Evolutionary conservation across 805 yeast species (phyloP), one percentile per base, ranked within the genome.

Genomic region (Nakazawaea anatomiae): DNA sequence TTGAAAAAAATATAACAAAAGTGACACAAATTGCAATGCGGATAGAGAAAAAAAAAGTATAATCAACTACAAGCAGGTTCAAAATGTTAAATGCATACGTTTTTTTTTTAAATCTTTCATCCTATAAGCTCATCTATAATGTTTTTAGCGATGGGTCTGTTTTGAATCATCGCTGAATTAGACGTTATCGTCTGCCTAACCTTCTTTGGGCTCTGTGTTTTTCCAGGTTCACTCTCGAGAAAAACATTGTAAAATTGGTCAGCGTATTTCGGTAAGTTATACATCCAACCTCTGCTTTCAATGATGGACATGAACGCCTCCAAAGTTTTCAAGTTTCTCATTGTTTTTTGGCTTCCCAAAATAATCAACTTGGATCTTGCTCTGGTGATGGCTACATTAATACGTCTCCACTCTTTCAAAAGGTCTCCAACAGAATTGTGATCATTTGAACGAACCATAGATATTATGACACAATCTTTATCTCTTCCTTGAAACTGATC

Each of bases 401-500:
- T 78, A 53, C 99, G 76, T 55, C 97, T 74, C 91, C 97, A 85
- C 59, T 94, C 98, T 54, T 77, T 80, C 42, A 94, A 69, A 42
- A 94, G 71, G 31, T 87, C 87, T 0, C 98, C 98, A 1, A 87
- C 83, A 40, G 72, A 74, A 8, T 74, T 71, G 25, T 77, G 77
- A 1, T 72, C 73, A 63, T 91, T 90, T 4, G 96, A 85, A 46
- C 96, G 72, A 3, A 94, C 99, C 58, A 94, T 70, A 0, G 98
- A 92, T 2, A 94, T 87, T 6, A 94, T 82, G 12, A 94, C 80
- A 61, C 96, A 87, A 34, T 89, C 92, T 60, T 92, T 94, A 66
- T 94, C 99, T 51, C 97, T 76, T 0, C 99, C 99, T 68, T 94
- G 99, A 60, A 87, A 92, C 61, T 86, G 89, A 66, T 94, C 99